phyloP scores from a whole-genome alignment of 257 asterid species.

The Phtheirospermum japonicum region DNA sequence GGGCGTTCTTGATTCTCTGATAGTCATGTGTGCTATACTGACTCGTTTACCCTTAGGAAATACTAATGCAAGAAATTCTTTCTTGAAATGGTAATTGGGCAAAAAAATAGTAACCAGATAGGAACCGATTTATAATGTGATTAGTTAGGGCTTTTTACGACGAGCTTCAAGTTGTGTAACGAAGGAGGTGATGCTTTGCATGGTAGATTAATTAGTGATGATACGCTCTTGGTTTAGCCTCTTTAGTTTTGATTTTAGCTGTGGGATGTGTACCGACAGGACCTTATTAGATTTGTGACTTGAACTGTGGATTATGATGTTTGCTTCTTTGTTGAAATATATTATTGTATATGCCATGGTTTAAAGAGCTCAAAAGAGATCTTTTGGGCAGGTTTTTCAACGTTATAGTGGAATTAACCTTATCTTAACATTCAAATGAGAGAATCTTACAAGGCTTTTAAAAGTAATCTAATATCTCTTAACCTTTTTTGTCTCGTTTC shows the following conservation, averaged over 20 bases:
- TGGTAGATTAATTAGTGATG: neutral
- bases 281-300: neutral
- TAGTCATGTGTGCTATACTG: neutral
- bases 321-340: neutral
- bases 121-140: neutral
- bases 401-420: neutral
- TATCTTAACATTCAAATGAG: neutral
- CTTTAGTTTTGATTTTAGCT: neutral
- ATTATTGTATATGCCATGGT: neutral
- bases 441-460: neutral
- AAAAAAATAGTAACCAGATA: neutral
- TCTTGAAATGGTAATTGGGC: neutral
- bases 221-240: neutral
- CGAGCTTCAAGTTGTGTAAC: neutral
- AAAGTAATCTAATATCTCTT: too few species aligned
- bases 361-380: neutral
- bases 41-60: neutral
- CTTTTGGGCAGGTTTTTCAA: neutral
- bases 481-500: too few species aligned
- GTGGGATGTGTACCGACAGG: neutral
- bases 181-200: neutral
- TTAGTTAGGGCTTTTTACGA: neutral
- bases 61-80: neutral
- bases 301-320: neutral
- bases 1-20: neutral